Evolutionary conservation across 345 rosid genomes (phyloP), one percentile per base, ranked within the genome.

Genomic region (Stellera chamaejasme): DNA sequence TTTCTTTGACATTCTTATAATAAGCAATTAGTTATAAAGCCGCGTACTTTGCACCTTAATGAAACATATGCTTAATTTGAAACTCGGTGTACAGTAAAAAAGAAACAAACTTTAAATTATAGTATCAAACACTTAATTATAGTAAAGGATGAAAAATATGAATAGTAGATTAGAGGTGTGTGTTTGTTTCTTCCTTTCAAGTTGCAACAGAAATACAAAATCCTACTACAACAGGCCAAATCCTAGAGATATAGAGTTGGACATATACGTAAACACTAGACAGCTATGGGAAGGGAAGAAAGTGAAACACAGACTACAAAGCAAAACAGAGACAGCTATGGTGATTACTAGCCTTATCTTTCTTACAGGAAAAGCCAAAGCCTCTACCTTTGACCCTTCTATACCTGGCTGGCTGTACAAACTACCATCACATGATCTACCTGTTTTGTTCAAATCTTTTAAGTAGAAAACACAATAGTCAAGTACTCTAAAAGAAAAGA

Each of bases 201-300:
- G 45, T 39, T 49, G 42, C 50, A 42, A 10, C 51, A 55, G 41
- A 32, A 8, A 32, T 32, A 5, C 39, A 32, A 32, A 32, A 32
- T 32, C 6, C 39, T 32, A 32, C 39, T 19, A 19, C 23, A 19
- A 19, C 23, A 19, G 47, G 53, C 49, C 23, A 32, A 62, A 13
- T 36, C 39, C 51, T 13, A 26, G 54, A 62, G 36, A 28, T 14
- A 27, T 25, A 12, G 15, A n/a, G n/a, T 10, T 43, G 16, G 50
- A 32, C 43, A 52, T 57, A 57, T 46, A 48, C 50, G 23, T 52
- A 48, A 68, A 3, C 42, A 42, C 10, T 19, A 19, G 72, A 68
- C 56, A 46, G 72, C 14, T 58, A 48, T 58, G 43, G 64, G 49
- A 68, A 58, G 44, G 65, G 48, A 32, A 56, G 32, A 14, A 49